Conservation (phyloP, 768 basidiomycete species). For the Phylloporus rhodoxanthus region DNA sequence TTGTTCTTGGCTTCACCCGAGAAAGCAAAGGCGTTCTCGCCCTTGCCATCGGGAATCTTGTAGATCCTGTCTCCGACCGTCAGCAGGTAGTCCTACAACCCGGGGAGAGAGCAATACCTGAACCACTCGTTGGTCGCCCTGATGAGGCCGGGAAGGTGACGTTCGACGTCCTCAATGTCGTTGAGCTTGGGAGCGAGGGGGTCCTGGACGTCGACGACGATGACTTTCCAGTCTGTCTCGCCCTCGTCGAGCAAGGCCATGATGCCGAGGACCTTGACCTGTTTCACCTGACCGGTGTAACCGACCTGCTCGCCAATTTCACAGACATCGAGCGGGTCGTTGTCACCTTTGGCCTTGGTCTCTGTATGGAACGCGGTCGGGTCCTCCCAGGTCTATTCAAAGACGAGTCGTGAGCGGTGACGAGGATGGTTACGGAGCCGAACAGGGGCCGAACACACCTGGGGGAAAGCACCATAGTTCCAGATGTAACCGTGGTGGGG, state of each 20-base stretch:
- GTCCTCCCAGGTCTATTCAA: constrained; percentile 94
- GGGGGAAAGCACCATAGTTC: constrained; percentile 99
- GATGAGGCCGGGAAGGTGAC: constrained; percentile 94
- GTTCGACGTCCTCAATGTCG: constrained; percentile 98
- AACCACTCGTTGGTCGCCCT: constrained; percentile 99
- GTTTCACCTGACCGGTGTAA: constrained; percentile 95
- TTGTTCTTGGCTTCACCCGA: constrained; percentile 99
- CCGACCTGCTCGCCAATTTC: constrained; percentile 99
- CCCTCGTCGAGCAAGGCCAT: constrained; percentile 99
- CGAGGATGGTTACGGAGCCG: not conserved
- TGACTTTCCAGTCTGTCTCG: constrained; percentile 99
- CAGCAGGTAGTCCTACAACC: not conserved
- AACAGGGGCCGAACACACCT: constrained; percentile 47
- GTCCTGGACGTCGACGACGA: constrained; percentile 94
- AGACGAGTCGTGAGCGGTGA: not conserved
- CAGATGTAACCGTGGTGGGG: constrained; percentile 99
- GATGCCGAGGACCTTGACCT: constrained; percentile 99
- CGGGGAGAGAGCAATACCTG: constrained; percentile 46
- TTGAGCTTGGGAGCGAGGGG: constrained; percentile 95
- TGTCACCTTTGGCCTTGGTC: constrained; percentile 98
- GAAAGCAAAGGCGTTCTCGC: constrained; percentile 98
- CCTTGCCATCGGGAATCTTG: constrained; percentile 95
- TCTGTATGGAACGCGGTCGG: constrained; percentile 81
- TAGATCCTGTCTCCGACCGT: constrained; percentile 57
- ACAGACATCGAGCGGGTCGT: constrained; percentile 98